These are phyloP conservation scores for Geosmithia putterillii DNA, from an alignment of 2,329 filamentous ascomycete species.

Conservation along the genomic window DNA sequence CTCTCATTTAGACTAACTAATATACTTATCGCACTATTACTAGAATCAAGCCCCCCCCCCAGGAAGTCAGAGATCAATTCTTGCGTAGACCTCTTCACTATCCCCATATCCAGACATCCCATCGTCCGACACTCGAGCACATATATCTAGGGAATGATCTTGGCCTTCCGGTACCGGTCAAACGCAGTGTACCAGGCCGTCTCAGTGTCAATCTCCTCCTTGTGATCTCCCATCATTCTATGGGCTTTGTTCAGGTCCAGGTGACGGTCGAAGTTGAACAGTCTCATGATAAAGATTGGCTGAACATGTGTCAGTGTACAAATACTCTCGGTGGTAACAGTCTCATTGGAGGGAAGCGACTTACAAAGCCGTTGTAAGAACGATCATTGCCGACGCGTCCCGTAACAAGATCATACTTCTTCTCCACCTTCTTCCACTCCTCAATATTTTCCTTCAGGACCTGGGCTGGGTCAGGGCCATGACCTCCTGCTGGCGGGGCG, in stretches of 20 bases:
- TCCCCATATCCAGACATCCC: no score
- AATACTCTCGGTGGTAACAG: no score
- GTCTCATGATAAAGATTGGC: constrained; percentile 18
- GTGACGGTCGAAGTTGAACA: constrained; percentile 20
- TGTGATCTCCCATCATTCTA: constrained; percentile 15
- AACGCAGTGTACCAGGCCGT: constrained; percentile 17
- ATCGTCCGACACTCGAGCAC: background rate
- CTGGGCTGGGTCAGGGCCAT: constrained; percentile 16
- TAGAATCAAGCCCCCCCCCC: no score
- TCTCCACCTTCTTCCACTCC: constrained; percentile 17
- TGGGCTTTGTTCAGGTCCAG: constrained; percentile 18
- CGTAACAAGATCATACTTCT: constrained; percentile 16
- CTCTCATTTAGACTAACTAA: no score
- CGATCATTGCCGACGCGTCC: constrained; percentile 17
- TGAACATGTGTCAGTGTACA: background rate
- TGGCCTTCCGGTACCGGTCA: constrained; percentile 17
- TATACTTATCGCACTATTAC: no score
- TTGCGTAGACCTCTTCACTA: no score
- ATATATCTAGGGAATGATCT: constrained; percentile 15
- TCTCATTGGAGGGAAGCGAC: background rate
- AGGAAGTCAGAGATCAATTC: no score
- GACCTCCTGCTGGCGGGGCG: constrained; percentile 12
- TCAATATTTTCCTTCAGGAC: constrained; percentile 17
- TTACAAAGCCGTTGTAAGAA: constrained; percentile 12
- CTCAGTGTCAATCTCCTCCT: constrained; percentile 15